Base-by-base conservation (phyloP, 176 grass and related monocot genomes). In the Oryza officinalis region DNA sequence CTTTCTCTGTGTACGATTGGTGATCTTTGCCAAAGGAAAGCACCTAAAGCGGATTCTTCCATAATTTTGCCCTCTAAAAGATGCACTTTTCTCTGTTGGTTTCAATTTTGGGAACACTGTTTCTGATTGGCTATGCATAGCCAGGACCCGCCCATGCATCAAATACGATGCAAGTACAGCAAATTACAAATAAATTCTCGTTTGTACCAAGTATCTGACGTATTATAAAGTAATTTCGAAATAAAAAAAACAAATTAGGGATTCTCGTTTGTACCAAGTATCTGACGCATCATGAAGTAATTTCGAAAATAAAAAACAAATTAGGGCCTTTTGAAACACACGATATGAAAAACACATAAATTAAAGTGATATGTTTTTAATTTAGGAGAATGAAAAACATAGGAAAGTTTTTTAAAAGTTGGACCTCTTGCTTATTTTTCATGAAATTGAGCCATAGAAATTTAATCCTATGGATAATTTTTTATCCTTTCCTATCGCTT, bases 31-130 rank as follows among this genome's bases (percentile, higher is more conserved):
- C 75, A 32, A 83, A 83, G 75, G 80, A 75, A 79, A 52, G 49
- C 61, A n/a, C n/a, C 27, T n/a, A 79, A 84, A 83, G 70, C 49
- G 26, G 80, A 83, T 87, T 74, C 80, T 60, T 12, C 70, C 76
- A 38, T 69, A 28, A 22, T 38, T 72, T 71, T 63, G 49, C n/a
- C 49, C 45, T 28, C 28, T 65, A 22, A 22, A 22, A 22, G 0
- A 59, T 63, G 59, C 27, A 10, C 18, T 80, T 63, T 50, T 12
- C 18, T 69, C 13, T 1, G 31, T 33, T 54, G 68, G 60, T 81
- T 65, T 76, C 31, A 71, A 8, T 6, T 50, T 64, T 87, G 11
- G 20, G 31, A 61, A 13, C 26, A 50, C 4, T 27, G 27, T 11
- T 52, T 65, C 59, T 3, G 14, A 27, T 13, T 46, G 37, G 5